These are phyloP conservation scores for Phytophthora cactorum DNA, from an alignment of 352 stramenopile species.

Conservation along the genomic window DNA sequence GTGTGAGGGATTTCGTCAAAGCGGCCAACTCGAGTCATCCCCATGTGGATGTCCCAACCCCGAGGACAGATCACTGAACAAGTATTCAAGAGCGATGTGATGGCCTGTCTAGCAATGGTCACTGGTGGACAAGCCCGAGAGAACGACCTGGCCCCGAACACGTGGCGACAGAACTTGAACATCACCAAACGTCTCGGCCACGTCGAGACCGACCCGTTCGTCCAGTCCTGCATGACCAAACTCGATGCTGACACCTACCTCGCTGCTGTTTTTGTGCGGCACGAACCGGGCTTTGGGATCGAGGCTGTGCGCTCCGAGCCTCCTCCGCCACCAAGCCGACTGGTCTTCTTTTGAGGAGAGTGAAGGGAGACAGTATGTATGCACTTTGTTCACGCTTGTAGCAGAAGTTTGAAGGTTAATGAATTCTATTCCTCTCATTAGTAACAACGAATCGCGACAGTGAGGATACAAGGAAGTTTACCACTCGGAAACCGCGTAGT, in stretches of 20 bases:
- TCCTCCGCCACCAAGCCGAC: slow-evolving; percentile 3
- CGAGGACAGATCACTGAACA: slow-evolving; percentile 29
- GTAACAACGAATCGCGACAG: not conserved
- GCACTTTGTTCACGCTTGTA: not conserved
- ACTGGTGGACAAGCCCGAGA: slow-evolving; percentile 27
- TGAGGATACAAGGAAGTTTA: slow-evolving; percentile 5
- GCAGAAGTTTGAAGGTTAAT: slow-evolving; percentile 2
- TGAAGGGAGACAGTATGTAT: not conserved
- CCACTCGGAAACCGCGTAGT: slow-evolving; percentile 80
- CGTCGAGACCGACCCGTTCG: slow-evolving; percentile 41
- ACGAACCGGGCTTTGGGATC: slow-evolving; percentile 18
- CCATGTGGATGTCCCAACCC: slow-evolving; percentile 30
- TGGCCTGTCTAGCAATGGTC: slow-evolving; percentile 24
- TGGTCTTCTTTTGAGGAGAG: slow-evolving; percentile 12
- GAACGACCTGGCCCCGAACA: slow-evolving; percentile 37
- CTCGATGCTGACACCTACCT: slow-evolving; percentile 23
- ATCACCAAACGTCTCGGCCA: slow-evolving; percentile 37
- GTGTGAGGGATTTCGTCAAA: slow-evolving; percentile 24
- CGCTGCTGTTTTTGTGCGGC: slow-evolving; percentile 17
- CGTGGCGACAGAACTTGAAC: slow-evolving; percentile 26
- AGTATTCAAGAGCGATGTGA: slow-evolving; percentile 30
- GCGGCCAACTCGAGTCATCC: slow-evolving; percentile 21
- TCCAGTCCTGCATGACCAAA: slow-evolving; percentile 41
- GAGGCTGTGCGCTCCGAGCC: slow-evolving; percentile 14
- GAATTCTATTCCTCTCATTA: slow-evolving; percentile 22